These are phyloP conservation scores for Podospora didyma DNA, from an alignment of 495 filamentous ascomycete species.

Conservation along the genomic window DNA sequence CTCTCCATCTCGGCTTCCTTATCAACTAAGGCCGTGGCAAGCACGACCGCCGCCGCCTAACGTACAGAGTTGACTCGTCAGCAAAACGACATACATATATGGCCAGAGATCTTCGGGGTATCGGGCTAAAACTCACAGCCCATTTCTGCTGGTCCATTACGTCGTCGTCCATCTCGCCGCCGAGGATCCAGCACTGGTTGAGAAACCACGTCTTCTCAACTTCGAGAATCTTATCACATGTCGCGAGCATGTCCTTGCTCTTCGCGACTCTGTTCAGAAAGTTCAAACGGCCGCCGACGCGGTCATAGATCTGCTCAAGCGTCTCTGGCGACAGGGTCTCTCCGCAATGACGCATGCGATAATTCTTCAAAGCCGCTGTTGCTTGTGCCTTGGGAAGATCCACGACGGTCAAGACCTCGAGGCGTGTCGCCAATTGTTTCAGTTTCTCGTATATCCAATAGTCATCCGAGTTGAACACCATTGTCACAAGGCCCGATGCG, in stretches of 20 bases:
- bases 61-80: not conserved
- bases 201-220: conserved; percentile 91
- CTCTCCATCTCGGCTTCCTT: conserved; percentile 63
- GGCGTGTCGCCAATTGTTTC: conserved; percentile 83
- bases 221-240: conserved; percentile 72
- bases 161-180: conserved; percentile 93
- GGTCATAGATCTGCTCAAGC: conserved; percentile 75
- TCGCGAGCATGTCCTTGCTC: conserved; percentile 67
- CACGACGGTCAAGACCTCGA: conserved; percentile 80
- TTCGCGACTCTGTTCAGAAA: conserved; percentile 86
- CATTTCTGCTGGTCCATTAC: conserved; percentile 99
- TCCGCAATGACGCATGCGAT: conserved; percentile 64
- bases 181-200: conserved; percentile 93
- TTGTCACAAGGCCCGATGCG: conserved; percentile 78
- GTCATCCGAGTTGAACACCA: conserved; percentile 90
- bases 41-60: conserved; percentile 85
- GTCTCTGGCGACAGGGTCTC: conserved; percentile 51
- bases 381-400: conserved; percentile 79
- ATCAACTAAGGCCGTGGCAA: conserved; percentile 85
- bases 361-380: conserved; percentile 66
- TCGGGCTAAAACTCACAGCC: conserved; percentile 53
- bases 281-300: conserved; percentile 79
- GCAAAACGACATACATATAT: not conserved
- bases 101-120: not conserved
- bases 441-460: conserved; percentile 97